Percentiles rank a stretch among this genome's conserved stretches.
These are phyloP conservation scores for Rhizodiscina lignyota DNA, from an alignment of 495 filamentous ascomycete species.

Conservation along the genomic window DNA sequence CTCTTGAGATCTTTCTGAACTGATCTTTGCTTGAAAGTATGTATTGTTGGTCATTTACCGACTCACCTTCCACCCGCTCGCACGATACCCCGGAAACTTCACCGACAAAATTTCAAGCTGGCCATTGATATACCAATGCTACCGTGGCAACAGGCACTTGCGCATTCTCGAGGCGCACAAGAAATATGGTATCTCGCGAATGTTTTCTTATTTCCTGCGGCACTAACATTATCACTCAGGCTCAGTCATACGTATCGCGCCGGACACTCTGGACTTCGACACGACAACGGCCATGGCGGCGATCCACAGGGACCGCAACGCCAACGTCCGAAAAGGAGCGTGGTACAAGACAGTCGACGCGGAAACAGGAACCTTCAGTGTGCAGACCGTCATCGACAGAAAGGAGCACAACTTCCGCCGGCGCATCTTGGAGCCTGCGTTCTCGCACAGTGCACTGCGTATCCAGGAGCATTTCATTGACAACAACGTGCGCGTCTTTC, in stretches of 20 bases:
- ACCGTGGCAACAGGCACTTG: slow-evolving; percentile 12
- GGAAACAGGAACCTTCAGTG: slow-evolving; percentile 10
- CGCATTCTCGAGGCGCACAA: slow-evolving; percentile 10
- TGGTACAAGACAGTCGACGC: slow-evolving; percentile 17
- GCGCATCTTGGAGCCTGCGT: slow-evolving; percentile 9
- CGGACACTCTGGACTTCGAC: slow-evolving; percentile 15
- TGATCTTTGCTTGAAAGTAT: no score
- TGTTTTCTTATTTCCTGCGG: no score
- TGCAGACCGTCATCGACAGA: slow-evolving; percentile 11
- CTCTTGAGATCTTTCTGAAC: no score
- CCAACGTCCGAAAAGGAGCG: slow-evolving; percentile 16
- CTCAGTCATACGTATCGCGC: slow-evolving; percentile 14
- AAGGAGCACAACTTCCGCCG: slow-evolving; percentile 8
- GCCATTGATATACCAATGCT: no score
- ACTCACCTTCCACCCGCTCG: no score
- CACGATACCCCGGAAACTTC: no score
- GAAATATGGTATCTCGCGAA: no score
- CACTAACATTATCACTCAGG: slow-evolving; percentile 12
- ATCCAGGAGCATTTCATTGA: slow-evolving; percentile 11
- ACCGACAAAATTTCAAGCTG: no score
- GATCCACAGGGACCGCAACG: slow-evolving; percentile 14
- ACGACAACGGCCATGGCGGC: slow-evolving; percentile 11
- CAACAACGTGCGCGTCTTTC: slow-evolving; percentile 6
- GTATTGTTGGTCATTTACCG: no score
- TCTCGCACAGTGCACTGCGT: slow-evolving; percentile 11